A percentile compares a stretch with the other conserved stretches of the same genome.
Evolutionary conservation across 208 protist genomes (phyloP).

Genomic region (Histomonas meleagridis): DNA sequence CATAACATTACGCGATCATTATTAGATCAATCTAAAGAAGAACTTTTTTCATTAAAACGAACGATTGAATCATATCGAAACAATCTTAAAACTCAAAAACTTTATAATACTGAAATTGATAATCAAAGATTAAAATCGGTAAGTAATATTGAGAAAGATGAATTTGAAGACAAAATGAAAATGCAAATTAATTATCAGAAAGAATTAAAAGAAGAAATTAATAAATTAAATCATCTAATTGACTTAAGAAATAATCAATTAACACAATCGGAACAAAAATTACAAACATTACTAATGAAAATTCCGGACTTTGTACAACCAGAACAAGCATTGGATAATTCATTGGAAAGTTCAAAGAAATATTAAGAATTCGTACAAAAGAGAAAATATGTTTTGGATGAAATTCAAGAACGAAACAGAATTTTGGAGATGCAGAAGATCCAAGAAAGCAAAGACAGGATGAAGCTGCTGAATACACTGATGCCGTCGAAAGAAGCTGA

Average conservation of each 20-base stretch:
- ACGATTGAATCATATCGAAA: background rate
- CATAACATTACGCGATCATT: background rate
- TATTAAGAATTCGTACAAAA: background rate
- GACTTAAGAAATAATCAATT: background rate
- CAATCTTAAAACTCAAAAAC: slow-evolving; percentile 10
- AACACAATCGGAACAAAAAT: background rate
- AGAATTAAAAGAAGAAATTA: background rate
- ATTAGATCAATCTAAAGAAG: background rate
- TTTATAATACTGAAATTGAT: background rate
- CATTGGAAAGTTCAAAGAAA: background rate
- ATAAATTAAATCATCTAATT: background rate
- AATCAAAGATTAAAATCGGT: background rate
- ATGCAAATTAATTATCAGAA: background rate
- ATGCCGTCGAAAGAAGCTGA: too few relatives aligned
- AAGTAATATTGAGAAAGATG: background rate
- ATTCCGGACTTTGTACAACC: slow-evolving; percentile 25
- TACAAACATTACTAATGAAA: background rate
- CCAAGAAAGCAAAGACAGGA: background rate
- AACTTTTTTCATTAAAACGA: background rate
- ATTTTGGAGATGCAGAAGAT: background rate
- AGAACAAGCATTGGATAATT: background rate
- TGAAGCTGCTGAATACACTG: background rate
- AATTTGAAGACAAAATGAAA: background rate
- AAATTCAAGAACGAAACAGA: background rate
- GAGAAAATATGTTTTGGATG: slow-evolving; percentile 7